Percentiles rank a stretch among this genome's conserved stretches.
phyloP scores from a whole-genome alignment of 2,329 filamentous ascomycete genomes.

The Phialophora macrospora region DNA sequence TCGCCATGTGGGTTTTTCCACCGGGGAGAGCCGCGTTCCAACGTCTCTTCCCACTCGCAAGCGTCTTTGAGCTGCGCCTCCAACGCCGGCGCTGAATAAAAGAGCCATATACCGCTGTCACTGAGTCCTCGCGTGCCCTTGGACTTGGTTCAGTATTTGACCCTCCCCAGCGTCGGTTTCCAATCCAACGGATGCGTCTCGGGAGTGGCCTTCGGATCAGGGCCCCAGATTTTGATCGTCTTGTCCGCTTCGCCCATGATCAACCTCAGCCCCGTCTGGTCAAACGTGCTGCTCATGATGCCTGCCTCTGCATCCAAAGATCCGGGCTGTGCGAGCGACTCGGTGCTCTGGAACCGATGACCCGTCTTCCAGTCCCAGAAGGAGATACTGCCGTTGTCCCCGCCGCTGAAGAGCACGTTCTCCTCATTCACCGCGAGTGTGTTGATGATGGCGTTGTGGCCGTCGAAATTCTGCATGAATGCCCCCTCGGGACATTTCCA shows the following conservation, averaged over 20 bases:
- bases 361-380: constrained; percentile 99
- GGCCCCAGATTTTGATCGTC: constrained; percentile 98
- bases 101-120: not conserved
- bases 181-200: constrained; percentile 92
- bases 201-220: constrained; percentile 85
- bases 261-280: constrained; percentile 82
- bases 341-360: constrained; percentile 84
- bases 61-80: not conserved
- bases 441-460: constrained; percentile 96
- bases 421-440: constrained; percentile 91
- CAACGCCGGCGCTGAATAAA: constrained; percentile 29
- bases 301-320: constrained; percentile 92
- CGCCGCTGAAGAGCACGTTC: constrained; percentile 92
- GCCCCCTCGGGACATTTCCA: constrained; percentile 98
- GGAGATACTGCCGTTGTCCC: constrained; percentile 92
- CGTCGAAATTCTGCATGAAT: constrained; percentile 99
- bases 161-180: constrained; percentile 78
- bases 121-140: not conserved
- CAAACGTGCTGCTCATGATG: constrained; percentile 92
- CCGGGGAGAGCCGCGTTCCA: not conserved
- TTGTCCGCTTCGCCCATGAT: constrained; percentile 97
- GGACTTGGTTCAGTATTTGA: constrained; percentile 65
- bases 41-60: not conserved
- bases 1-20: no score
- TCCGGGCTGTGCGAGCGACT: constrained; percentile 91